Evolutionary conservation across 2,329 filamentous ascomycete species (phyloP), one percentile per base, ranked within the genome.

Genomic region (Colletotrichum acutatum): DNA sequence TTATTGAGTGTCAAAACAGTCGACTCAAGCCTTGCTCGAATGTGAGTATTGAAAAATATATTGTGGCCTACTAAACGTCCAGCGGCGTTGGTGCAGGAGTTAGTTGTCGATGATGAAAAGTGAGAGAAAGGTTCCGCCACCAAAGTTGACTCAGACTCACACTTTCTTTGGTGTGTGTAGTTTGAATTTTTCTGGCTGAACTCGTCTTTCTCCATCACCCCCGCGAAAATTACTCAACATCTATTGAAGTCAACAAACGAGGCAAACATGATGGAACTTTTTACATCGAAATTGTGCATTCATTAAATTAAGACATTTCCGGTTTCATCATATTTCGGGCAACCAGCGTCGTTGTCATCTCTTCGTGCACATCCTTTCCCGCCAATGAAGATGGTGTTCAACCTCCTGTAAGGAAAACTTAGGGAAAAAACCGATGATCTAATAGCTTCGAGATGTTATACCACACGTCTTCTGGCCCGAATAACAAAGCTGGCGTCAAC

Each of bases 131-230:
- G 56, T 60, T 60, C 68, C 62, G 68, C 68, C 56, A 71, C 68
- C 59, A 16, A n/a, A n/a, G 46, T 71, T 71, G 68, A 71, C 68
- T 71, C 68, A 67, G 46, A 30, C 53, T 32, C 26, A 24, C n/a
- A 37, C 24, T 26, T 66, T 59, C 24, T 26, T 66, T 59, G 30
- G 52, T 53, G 61, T 49, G 46, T 53, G 61, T 49, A 46, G 8
- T 8, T 30, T 19, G 14, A 19, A 37, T 16, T 67, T 65, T 70
- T 70, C 14, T 24, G 34, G 32, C 58, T 37, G 24, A 69, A 53
- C 58, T 68, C 59, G 26, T 37, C 30, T 24, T 42, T 56, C 66
- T 54, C 57, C 42, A 34, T 32, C 58, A 53, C 49, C 30, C 12
- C 28, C 24, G 5, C 61, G n/a, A 22, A 30, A 26, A 28, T 46